These are phyloP conservation scores for Amphibolis antarctica DNA, from an alignment of 106 monocot species.

Conservation along the genomic window DNA sequence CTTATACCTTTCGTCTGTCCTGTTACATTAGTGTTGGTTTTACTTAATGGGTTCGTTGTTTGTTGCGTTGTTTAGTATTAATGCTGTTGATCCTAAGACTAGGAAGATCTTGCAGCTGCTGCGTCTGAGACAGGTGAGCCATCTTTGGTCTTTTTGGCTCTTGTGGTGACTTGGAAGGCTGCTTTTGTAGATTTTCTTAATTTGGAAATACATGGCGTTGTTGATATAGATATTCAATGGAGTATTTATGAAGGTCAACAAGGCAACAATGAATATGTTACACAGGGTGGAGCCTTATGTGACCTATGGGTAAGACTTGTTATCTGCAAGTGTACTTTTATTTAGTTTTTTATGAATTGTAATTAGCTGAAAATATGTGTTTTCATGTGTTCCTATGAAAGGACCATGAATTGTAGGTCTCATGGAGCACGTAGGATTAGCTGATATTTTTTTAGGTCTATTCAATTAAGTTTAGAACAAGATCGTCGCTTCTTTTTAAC, in stretches of 20 bases:
- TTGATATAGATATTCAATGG: constrained; percentile 30
- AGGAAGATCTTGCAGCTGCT: constrained; percentile 30
- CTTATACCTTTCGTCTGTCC: background rate
- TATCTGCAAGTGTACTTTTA: background rate
- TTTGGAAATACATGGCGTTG: background rate
- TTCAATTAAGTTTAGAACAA: too few relatives aligned
- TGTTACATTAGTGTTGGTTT: background rate
- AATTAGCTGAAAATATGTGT: too few relatives aligned
- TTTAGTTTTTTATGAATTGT: background rate
- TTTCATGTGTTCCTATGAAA: too few relatives aligned
- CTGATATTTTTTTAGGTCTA: too few relatives aligned
- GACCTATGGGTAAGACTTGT: constrained; percentile 24
- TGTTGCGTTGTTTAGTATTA: constrained; percentile 24
- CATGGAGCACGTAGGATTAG: too few relatives aligned
- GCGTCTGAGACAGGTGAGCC: constrained; percentile 28
- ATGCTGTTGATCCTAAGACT: constrained; percentile 32
- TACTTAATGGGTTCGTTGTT: background rate
- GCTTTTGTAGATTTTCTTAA: background rate
- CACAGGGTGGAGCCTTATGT: constrained; percentile 36
- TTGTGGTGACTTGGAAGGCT: background rate
- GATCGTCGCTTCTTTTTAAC: too few relatives aligned
- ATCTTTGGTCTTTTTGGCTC: background rate
- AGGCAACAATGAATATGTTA: constrained; percentile 31
- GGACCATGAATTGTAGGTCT: too few relatives aligned
- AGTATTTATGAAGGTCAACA: constrained; percentile 30